phyloP scores from a whole-genome alignment of 2,329 filamentous ascomycete species.

The Cytospora mali region DNA sequence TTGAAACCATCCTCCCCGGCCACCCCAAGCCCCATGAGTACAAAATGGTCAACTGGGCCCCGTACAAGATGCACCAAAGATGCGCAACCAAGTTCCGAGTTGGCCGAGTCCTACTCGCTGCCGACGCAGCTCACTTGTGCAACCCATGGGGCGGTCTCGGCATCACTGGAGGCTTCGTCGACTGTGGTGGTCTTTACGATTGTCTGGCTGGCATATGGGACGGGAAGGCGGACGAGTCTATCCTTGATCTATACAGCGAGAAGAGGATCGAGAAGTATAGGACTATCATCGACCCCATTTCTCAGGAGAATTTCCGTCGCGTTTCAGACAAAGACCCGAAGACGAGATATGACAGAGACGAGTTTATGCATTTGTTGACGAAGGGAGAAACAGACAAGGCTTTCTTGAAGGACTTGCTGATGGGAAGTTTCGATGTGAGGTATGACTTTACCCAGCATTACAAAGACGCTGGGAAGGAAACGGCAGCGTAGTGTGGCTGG shows the following conservation, averaged over 20 bases:
- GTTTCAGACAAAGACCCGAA: conserved; percentile 45
- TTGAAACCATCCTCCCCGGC: conserved; percentile 60
- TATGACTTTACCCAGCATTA: conserved; percentile 52
- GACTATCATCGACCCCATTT: conserved; percentile 47
- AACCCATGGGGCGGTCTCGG: conserved; percentile 62
- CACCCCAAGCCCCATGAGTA: conserved; percentile 61
- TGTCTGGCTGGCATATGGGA: conserved; percentile 54
- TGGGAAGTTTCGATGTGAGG: conserved; percentile 41
- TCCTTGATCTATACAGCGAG: conserved; percentile 49
- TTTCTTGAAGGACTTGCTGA: conserved; percentile 39
- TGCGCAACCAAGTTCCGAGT: conserved; percentile 60
- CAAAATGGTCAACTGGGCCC: conserved; percentile 57
- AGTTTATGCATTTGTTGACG: conserved; percentile 44
- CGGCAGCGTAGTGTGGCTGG: neutral
- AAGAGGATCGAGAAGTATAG: conserved; percentile 50
- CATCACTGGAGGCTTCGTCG: conserved; percentile 66
- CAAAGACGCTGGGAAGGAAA: conserved; percentile 29
- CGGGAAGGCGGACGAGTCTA: conserved; percentile 45
- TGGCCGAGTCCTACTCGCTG: conserved; percentile 58
- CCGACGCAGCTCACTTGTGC: conserved; percentile 62
- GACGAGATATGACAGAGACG: conserved; percentile 43
- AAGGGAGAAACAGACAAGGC: conserved; percentile 40
- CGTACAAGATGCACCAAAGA: conserved; percentile 64
- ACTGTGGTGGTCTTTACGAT: conserved; percentile 63
- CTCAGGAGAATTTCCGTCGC: conserved; percentile 47